phyloP scores from a whole-genome alignment of 2,329 filamentous ascomycete species.

The Sarocladium kiliense region DNA sequence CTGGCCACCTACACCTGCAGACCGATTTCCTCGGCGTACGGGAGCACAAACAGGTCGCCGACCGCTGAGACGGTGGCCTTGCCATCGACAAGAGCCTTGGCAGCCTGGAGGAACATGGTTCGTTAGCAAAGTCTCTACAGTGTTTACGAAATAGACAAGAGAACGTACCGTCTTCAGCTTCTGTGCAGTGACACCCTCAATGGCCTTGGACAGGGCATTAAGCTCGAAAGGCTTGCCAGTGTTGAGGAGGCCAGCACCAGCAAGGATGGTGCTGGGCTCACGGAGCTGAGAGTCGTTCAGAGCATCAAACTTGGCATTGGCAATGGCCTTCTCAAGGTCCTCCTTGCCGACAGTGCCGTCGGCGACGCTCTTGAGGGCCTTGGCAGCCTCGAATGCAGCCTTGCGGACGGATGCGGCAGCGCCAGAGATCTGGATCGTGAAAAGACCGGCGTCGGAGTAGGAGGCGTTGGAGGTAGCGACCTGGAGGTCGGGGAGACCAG shows the following conservation, averaged over 20 bases:
- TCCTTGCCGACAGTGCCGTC: conserved; percentile 73
- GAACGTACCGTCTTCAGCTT: conserved; percentile 76
- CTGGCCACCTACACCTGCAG: conserved; percentile 73
- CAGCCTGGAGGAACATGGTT: conserved; percentile 53
- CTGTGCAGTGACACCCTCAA: conserved; percentile 77
- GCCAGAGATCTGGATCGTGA: conserved; percentile 78
- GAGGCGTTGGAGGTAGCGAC: conserved; percentile 71
- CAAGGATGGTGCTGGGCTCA: conserved; percentile 71
- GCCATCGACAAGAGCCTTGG: conserved; percentile 79
- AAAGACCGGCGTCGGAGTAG: conserved; percentile 92
- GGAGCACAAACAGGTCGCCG: conserved; percentile 85
- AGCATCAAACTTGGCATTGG: conserved; percentile 88
- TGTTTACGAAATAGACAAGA: conserved; percentile 5
- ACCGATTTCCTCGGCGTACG: conserved; percentile 90
- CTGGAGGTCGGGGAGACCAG: conserved; percentile 59
- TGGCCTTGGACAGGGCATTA: conserved; percentile 68
- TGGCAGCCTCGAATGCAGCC: conserved; percentile 71
- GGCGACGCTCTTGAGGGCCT: conserved; percentile 76
- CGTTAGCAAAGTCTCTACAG: conserved; percentile 11
- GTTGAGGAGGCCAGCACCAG: conserved; percentile 78
- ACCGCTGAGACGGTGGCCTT: conserved; percentile 88
- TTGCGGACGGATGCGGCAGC: conserved; percentile 66
- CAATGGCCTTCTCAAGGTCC: conserved; percentile 85
- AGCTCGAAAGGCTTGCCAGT: conserved; percentile 80
- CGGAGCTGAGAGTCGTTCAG: conserved; percentile 77